These are phyloP conservation scores for Penicillium hordei DNA, from an alignment of 2,329 filamentous ascomycete genomes.

Conservation along the genomic window DNA sequence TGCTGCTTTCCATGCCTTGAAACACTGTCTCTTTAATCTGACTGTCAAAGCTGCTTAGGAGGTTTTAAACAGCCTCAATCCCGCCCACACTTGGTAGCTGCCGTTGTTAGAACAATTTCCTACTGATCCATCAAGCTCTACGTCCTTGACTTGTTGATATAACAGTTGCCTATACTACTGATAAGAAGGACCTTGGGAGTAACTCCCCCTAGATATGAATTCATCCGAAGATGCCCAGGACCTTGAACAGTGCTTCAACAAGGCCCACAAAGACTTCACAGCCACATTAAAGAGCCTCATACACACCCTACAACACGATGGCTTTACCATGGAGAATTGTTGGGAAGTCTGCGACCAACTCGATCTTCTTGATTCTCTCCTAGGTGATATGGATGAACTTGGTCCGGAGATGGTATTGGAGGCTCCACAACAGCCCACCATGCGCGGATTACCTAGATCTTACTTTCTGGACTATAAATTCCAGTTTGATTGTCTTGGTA, in stretches of 20 bases:
- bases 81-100: not conserved
- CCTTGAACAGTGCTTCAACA: not conserved
- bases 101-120: not conserved
- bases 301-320: not conserved
- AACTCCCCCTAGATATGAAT: not conserved
- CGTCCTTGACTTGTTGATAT: too few relatives aligned
- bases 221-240: not conserved
- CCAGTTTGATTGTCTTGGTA: not conserved
- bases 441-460: not conserved
- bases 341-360: not conserved
- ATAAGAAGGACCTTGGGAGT: not conserved
- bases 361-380: not conserved
- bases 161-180: not conserved
- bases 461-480: not conserved
- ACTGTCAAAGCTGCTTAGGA: not conserved
- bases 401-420: not conserved
- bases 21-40: not conserved
- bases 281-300: not conserved
- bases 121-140: not conserved
- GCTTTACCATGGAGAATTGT: not conserved
- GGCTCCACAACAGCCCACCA: not conserved
- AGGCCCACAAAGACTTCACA: not conserved
- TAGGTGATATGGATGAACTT: not conserved
- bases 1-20: not conserved
- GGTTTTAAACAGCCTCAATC: not conserved